Conservation (phyloP, 306 rosid species). For the Cicer yamashitae region DNA sequence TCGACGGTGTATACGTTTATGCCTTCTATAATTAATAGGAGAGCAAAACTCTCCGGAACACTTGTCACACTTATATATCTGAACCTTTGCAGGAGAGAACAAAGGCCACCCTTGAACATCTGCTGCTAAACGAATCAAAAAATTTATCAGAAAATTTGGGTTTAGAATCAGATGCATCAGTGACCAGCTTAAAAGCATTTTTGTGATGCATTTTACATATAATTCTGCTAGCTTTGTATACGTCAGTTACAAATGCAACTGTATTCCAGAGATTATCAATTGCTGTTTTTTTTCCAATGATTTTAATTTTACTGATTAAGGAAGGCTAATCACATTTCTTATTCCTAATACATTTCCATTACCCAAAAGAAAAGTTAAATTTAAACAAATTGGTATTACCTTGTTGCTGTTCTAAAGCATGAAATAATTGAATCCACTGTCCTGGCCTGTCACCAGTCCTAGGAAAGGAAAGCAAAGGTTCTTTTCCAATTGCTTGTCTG, state of each 20-base stretch:
- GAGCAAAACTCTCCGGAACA: constrained; percentile 89
- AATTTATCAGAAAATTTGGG: constrained; percentile 38
- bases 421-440: constrained; percentile 85
- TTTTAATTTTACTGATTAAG: neutral
- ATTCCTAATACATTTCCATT: constrained; percentile 28
- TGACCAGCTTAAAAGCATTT: constrained; percentile 39
- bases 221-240: constrained; percentile 12
- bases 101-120: constrained; percentile 90
- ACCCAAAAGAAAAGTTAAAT: constrained; percentile 15
- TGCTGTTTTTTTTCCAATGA: neutral
- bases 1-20: constrained; percentile 79
- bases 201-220: constrained; percentile 24
- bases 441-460: constrained; percentile 74
- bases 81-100: constrained; percentile 79
- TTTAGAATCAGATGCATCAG: constrained; percentile 27
- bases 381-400: constrained; percentile 50
- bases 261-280: constrained; percentile 2
- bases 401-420: constrained; percentile 89
- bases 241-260: constrained; percentile 30
- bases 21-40: constrained; percentile 87
- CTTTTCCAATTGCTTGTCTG: constrained; percentile 77
- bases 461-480: constrained; percentile 74
- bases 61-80: constrained; percentile 87
- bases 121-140: constrained; percentile 59
- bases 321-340: constrained; percentile 31